Conservation (phyloP, 495 filamentous ascomycete genomes). For the Penicillium canariense region DNA sequence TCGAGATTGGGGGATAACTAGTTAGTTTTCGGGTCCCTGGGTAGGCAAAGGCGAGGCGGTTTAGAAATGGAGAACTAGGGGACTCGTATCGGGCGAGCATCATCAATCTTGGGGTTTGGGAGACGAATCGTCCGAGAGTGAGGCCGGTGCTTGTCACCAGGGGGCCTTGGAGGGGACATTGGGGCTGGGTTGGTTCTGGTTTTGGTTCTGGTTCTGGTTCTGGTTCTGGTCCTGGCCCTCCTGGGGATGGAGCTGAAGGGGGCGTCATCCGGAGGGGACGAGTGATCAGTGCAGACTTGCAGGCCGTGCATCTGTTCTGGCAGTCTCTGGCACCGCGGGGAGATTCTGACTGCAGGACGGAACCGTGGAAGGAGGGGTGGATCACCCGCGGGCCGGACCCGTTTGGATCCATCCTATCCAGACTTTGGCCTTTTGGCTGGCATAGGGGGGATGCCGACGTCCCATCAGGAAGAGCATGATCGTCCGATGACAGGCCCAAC, state of each 20-base stretch:
- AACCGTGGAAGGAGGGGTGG: slow-evolving; percentile 19
- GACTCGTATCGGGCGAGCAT: not conserved
- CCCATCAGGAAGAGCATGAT: slow-evolving; percentile 6
- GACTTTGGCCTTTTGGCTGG: too few species aligned
- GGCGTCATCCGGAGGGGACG: slow-evolving; percentile 23
- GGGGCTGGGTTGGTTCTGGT: too few species aligned
- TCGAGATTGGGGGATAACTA: not conserved
- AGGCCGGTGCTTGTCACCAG: not conserved
- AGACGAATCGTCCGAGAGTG: not conserved
- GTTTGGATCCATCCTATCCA: slow-evolving; percentile 9
- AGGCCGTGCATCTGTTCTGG: slow-evolving; percentile 17
- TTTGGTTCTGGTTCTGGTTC: too few species aligned
- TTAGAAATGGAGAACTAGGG: not conserved
- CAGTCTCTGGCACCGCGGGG: not conserved
- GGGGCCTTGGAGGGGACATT: not conserved
- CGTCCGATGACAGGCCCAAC: slow-evolving; percentile 1
- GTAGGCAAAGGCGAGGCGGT: not conserved
- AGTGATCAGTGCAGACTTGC: slow-evolving; percentile 25
- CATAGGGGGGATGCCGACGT: not conserved
- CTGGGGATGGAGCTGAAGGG: slow-evolving; percentile 10
- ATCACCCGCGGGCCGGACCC: slow-evolving; percentile 28
- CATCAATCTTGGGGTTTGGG: not conserved
- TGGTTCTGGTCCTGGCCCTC: too few species aligned
- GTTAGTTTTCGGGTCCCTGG: not conserved
- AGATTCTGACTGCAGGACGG: too few species aligned